Conservation (phyloP, 106 monocot species). For the Platanthera zijinensis region DNA sequence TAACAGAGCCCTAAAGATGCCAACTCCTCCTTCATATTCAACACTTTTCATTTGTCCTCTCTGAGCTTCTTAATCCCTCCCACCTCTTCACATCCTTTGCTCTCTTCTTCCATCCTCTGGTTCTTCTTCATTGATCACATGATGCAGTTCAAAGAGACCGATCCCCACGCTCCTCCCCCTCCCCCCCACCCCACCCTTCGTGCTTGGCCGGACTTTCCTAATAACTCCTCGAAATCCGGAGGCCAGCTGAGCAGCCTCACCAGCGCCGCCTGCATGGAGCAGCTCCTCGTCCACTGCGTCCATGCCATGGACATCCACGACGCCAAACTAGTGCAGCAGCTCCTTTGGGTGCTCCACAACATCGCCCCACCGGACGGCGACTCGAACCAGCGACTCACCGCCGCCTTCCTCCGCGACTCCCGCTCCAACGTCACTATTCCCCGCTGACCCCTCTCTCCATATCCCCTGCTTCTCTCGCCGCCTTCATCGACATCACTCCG, state of each 20-base stretch:
- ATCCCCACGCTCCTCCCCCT: constrained; percentile 18
- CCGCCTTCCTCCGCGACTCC: constrained; percentile 83
- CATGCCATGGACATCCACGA: constrained; percentile 78
- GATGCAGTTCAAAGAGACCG: constrained; percentile 85
- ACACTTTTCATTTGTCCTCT: too few species aligned
- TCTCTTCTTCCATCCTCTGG: too few species aligned
- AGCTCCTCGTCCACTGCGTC: constrained; percentile 86
- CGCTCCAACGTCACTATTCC: constrained; percentile 12
- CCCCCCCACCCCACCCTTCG: constrained; percentile 9
- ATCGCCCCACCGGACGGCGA: constrained; percentile 80
- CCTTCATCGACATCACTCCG: constrained; percentile 87
- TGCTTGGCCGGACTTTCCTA: too few species aligned
- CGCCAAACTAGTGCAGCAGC: constrained; percentile 70
- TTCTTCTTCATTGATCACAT: too few species aligned
- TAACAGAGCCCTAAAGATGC: too few species aligned
- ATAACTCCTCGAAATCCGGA: constrained; percentile 12
- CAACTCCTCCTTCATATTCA: too few species aligned
- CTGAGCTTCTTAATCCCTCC: too few species aligned
- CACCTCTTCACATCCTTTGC: too few species aligned
- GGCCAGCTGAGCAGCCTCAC: constrained; percentile 22
- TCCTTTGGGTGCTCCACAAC: constrained; percentile 96
- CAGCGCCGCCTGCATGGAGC: constrained; percentile 69
- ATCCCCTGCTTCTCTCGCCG: constrained; percentile 59
- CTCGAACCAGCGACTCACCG: constrained; percentile 79
- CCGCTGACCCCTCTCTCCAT: not conserved